Evolutionary conservation across 148 eudicot genomes (phyloP), one percentile per base, ranked within the genome.

Genomic region (Polygonum maritimum): DNA sequence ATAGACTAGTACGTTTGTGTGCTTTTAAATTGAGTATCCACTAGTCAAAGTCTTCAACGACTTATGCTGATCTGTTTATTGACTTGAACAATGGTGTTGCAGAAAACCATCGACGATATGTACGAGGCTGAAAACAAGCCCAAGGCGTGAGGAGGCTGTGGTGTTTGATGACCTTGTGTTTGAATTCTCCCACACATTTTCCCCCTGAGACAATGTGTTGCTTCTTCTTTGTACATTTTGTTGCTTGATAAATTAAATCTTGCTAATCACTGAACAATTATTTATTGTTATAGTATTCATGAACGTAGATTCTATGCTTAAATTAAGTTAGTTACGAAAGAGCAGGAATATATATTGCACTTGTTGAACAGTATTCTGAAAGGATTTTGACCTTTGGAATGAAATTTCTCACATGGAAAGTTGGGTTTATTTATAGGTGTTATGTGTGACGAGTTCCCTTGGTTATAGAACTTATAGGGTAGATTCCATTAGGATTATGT

Each of bases 61-160:
- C 41, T 39, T 39, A 8, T 15, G 52, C 16, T 15, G 18, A 48
- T 13, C 52, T 48, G 52, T 48, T 48, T 48, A 48, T 48, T 48
- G 16, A 48, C 52, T 10, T 48, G 1, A 48, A 48, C 63, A 19
- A 21, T 65, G 71, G 71, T 33, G 21, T 67, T 83, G 85, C 93
- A 91, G 97, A 82, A 75, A 75, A 69, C 83, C 69, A 84, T 91
- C 47, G 97, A 91, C 76, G 83, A 78, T 57, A 88, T 91, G 93
- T 91, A 91, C 87, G 87, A 85, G 77, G 76, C 84, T 62, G 80
- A 69, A 11, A 84, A 72, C 49, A 58, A 82, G 77, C 79, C 81
- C 40, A 76, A 63, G 19, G 63, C 81, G 7, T 78, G 77, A 76
- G 44, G 11, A 67, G 19, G 44, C 19, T 36, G 44, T 65, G 44